phyloP scores from a whole-genome alignment of 1,284 basidiomycete species.

The Trametes versicolor region DNA sequence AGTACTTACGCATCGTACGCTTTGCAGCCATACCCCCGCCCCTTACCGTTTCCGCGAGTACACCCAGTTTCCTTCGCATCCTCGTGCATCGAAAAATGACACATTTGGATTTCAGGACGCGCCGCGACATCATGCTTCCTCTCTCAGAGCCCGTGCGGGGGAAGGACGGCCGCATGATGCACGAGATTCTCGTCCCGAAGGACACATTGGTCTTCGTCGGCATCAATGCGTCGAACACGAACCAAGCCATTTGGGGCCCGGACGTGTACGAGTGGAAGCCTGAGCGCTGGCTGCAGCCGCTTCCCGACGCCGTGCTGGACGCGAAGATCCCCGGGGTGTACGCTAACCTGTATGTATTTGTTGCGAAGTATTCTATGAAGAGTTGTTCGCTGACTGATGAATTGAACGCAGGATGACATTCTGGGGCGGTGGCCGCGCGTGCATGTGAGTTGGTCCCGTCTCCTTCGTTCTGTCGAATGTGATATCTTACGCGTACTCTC shows the following conservation, averaged over 20 bases:
- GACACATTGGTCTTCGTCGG: conserved; percentile 28
- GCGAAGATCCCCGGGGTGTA: conserved; percentile 34
- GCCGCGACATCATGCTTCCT: conserved; percentile 27
- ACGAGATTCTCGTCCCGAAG: conserved; percentile 31
- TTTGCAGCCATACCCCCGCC: conserved; percentile 19
- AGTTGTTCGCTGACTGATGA: neutral
- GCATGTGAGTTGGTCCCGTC: conserved; percentile 22
- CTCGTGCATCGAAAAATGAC: neutral
- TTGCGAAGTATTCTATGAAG: neutral
- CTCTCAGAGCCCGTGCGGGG: conserved; percentile 29
- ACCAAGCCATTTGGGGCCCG: conserved; percentile 35
- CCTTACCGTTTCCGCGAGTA: conserved; percentile 28
- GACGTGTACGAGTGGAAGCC: conserved; percentile 38
- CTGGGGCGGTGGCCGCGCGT: conserved; percentile 23
- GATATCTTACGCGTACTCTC: neutral
- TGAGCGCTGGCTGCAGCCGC: conserved; percentile 32
- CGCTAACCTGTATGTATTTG: conserved; percentile 31
- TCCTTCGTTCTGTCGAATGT: conserved; percentile 2
- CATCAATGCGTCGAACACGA: conserved; percentile 28
- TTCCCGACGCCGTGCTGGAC: conserved; percentile 21
- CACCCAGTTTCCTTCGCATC: neutral
- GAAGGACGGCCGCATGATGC: conserved; percentile 26
- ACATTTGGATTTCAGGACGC: conserved; percentile 5
- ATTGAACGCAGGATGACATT: conserved; percentile 25
- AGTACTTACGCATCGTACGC: too few relatives aligned